Percentiles rank a stretch among this genome's conserved stretches.
Evolutionary conservation across 768 basidiomycete genomes (phyloP).

Genomic region (Podaxis rugospora): DNA sequence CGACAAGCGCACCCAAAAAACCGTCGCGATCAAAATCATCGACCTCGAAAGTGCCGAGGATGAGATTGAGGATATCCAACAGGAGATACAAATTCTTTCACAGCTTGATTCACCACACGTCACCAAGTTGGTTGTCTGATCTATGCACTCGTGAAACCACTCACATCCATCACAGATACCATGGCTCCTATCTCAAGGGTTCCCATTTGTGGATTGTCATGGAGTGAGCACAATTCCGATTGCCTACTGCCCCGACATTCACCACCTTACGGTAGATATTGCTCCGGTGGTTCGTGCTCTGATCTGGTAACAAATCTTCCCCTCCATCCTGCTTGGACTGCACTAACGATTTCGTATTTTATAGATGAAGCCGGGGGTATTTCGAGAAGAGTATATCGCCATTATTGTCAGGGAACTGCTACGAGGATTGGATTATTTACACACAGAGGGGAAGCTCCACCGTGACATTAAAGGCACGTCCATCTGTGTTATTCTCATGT

Average conservation of each 20-base stretch:
- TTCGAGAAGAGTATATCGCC: slow-evolving; percentile 98
- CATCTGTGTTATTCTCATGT: not conserved
- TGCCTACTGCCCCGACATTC: slow-evolving; percentile 5
- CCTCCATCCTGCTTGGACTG: slow-evolving; percentile 8
- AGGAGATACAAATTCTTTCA: slow-evolving; percentile 97
- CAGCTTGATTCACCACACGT: slow-evolving; percentile 95
- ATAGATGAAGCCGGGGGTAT: slow-evolving; percentile 98
- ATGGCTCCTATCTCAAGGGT: slow-evolving; percentile 94
- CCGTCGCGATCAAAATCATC: slow-evolving; percentile 99
- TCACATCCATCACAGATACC: slow-evolving; percentile 54
- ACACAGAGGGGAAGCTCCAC: slow-evolving; percentile 94
- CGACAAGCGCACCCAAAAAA: slow-evolving; percentile 92
- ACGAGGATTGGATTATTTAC: slow-evolving; percentile 91
- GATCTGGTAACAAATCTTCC: slow-evolving; percentile 63
- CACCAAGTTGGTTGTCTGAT: slow-evolving; percentile 67
- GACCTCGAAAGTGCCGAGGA: slow-evolving; percentile 99
- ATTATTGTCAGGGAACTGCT: slow-evolving; percentile 93
- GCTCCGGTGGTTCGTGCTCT: slow-evolving; percentile 96
- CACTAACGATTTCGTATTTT: slow-evolving; percentile 12
- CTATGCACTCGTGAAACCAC: slow-evolving; percentile 7
- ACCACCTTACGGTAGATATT: slow-evolving; percentile 57
- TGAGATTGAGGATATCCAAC: slow-evolving; percentile 99
- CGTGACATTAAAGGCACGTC: slow-evolving; percentile 94
- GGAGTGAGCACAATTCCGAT: slow-evolving; percentile 55
- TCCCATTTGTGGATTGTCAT: slow-evolving; percentile 99